A percentile compares a stretch with the other conserved stretches of the same genome.
Conservation (phyloP, 371 early-diverging fungal species). For the Apophysomyces variabilis region DNA sequence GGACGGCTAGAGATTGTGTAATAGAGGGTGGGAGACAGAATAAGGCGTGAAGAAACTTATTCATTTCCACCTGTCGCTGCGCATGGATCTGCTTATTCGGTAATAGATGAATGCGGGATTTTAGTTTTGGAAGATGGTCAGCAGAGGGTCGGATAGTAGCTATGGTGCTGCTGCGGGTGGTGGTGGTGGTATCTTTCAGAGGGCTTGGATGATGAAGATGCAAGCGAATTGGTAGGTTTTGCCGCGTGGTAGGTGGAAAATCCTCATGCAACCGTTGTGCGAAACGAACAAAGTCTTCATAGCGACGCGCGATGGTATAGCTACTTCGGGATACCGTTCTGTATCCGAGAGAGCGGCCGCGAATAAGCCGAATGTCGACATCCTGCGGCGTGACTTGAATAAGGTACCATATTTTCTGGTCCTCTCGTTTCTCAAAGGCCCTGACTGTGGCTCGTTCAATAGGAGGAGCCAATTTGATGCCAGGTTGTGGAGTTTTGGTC, state of each 20-base stretch:
- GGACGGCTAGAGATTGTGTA: slow-evolving; percentile 29
- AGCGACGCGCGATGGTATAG: slow-evolving; percentile 35
- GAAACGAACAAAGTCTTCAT: slow-evolving; percentile 32
- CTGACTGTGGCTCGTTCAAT: slow-evolving; percentile 25
- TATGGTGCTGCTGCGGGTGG: not conserved
- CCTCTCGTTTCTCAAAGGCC: slow-evolving; percentile 23
- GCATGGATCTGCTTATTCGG: slow-evolving; percentile 24
- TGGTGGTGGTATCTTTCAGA: not conserved
- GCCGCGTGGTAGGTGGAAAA: slow-evolving; percentile 13
- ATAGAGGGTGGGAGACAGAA: slow-evolving; percentile 27
- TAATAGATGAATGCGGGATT: slow-evolving; percentile 21
- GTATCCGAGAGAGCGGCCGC: slow-evolving; percentile 13
- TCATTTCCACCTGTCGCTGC: slow-evolving; percentile 30
- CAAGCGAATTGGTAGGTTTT: not conserved
- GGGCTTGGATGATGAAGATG: no score
- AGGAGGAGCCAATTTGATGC: slow-evolving; percentile 32
- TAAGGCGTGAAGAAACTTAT: slow-evolving; percentile 27
- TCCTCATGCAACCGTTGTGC: slow-evolving; percentile 25
- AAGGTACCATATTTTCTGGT: slow-evolving; percentile 28
- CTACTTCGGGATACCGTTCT: slow-evolving; percentile 17
- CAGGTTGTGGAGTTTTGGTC: slow-evolving; percentile 18
- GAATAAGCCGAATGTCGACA: slow-evolving; percentile 19
- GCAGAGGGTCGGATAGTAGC: not conserved
- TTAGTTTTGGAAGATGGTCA: slow-evolving; percentile 23
- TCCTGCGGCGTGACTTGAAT: slow-evolving; percentile 32